Conservation (phyloP, 352 stramenopile genomes). For the Phytopythium chamaehyphon region DNA sequence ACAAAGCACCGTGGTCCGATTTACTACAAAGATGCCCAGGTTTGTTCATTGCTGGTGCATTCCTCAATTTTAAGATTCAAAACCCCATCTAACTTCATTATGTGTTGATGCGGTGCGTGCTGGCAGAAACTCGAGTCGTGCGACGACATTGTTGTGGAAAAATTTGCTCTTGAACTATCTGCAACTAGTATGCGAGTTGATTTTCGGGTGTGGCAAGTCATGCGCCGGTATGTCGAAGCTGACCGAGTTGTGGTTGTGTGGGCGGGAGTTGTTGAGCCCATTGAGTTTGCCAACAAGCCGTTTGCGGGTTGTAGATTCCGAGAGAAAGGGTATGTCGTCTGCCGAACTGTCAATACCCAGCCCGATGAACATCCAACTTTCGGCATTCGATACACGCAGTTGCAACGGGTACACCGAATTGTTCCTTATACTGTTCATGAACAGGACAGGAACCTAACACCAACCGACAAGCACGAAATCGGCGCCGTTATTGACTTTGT, state of each 20-base stretch:
- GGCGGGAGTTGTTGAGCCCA: constrained; percentile 36
- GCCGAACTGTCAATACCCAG: too few relatives aligned
- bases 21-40: constrained; percentile 14
- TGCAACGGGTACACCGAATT: neutral
- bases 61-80: too few relatives aligned
- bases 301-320: constrained; percentile 30
- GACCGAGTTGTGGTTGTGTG: constrained; percentile 54
- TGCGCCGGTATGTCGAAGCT: constrained; percentile 42
- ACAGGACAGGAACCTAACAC: constrained; percentile 14
- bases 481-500: constrained; percentile 11
- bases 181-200: constrained; percentile 18
- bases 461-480: constrained; percentile 18
- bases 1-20: constrained; percentile 12
- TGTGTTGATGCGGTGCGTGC: too few relatives aligned
- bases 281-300: constrained; percentile 47
- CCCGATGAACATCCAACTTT: neutral
- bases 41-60: too few relatives aligned
- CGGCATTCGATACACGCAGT: neutral
- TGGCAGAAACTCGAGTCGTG: neutral
- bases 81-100: too few relatives aligned
- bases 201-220: constrained; percentile 45
- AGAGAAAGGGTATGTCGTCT: constrained; percentile 53
- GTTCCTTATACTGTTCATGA: constrained; percentile 2
- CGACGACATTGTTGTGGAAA: constrained; percentile 18
- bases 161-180: constrained; percentile 25